Evolutionary conservation across 345 rosid genomes (phyloP).

Genomic region (Hibiscus trionum): DNA sequence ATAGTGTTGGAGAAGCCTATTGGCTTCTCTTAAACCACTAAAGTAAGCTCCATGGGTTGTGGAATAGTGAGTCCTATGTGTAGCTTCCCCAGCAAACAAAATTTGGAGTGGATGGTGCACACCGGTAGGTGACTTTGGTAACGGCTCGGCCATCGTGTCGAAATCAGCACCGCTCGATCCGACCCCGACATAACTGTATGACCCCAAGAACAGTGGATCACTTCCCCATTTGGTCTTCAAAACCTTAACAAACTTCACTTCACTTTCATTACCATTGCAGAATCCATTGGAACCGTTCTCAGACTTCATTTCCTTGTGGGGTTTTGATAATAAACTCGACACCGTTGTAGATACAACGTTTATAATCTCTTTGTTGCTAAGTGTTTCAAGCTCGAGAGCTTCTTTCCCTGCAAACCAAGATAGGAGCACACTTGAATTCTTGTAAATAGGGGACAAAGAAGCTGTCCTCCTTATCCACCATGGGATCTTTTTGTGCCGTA

Average conservation of each 20-base stretch:
- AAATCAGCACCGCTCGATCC: slow-evolving; percentile 90
- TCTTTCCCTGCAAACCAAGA: slow-evolving; percentile 98
- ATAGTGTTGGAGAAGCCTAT: slow-evolving; percentile 88
- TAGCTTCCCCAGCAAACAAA: slow-evolving; percentile 97
- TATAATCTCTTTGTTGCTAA: slow-evolving; percentile 63
- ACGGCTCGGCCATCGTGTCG: slow-evolving; percentile 77
- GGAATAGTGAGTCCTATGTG: slow-evolving; percentile 91
- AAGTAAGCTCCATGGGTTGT: slow-evolving; percentile 95
- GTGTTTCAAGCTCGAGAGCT: slow-evolving; percentile 74
- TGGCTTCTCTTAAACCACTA: slow-evolving; percentile 93
- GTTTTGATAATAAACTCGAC: slow-evolving; percentile 36
- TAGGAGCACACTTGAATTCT: slow-evolving; percentile 56
- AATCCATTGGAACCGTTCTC: slow-evolving; percentile 6
- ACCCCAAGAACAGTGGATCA: slow-evolving; percentile 85
- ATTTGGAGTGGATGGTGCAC: slow-evolving; percentile 39
- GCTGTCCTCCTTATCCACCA: slow-evolving; percentile 97
- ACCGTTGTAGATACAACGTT: slow-evolving; percentile 55
- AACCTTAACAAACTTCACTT: slow-evolving; percentile 34
- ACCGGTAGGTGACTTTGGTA: slow-evolving; percentile 34
- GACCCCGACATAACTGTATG: slow-evolving; percentile 73
- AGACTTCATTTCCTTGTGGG: slow-evolving; percentile 8
- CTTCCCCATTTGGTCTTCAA: slow-evolving; percentile 88
- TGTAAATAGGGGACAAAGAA: slow-evolving; percentile 57
- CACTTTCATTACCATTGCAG: slow-evolving; percentile 34
- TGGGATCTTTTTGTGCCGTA: slow-evolving; percentile 54